Evolutionary conservation across 129 eudicot species (phyloP), one percentile per base, ranked within the genome.

Genomic region (Gnaphalium uliginosum): DNA sequence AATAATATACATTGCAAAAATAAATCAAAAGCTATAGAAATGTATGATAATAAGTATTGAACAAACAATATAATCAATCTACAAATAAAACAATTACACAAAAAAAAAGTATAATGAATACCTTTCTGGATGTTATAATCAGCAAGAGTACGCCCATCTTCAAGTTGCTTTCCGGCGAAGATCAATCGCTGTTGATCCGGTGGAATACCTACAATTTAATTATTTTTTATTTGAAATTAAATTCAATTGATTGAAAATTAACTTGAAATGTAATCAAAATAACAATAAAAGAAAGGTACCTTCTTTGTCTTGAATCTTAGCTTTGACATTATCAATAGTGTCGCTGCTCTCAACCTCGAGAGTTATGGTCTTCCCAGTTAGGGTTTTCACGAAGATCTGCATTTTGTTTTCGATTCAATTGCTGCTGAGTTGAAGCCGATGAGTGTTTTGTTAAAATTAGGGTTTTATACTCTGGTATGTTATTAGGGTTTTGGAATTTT

Each of bases 101-200:
- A 21, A 43, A 43, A n/a, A 27, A 64, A 2, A 15, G 8, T 8
- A 46, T 4, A 59, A 14, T 0, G 0, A 23, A 43, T 22, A 81
- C 89, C 89, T 82, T 85, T 85, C 84, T 85, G 86, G 64, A 85
- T 85, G 84, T 85, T 85, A 62, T 82, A 85, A 39, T 85, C 86
- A 23, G 84, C 89, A 17, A 85, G 89, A 46, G 86, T 85, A 5
- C 82, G 80, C 51, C 84, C 86, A 72, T 85, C 89, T 72, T 85
- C 86, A 48, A 85, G 83, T 63, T 85, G 84, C 77, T 85, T 85
- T 6, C 86, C 89, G 18, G 84, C 86, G 25, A 85, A 85, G 74
- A 85, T 85, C 39, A 85, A 56, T 5, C 86, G 82, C 65, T 85
- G 89, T 72, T 85, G 86, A 57, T 85, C 86, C 46, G 89, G 82